Conservation (phyloP, 345 rosid genomes). For the Rhodamnia rubescens region DNA sequence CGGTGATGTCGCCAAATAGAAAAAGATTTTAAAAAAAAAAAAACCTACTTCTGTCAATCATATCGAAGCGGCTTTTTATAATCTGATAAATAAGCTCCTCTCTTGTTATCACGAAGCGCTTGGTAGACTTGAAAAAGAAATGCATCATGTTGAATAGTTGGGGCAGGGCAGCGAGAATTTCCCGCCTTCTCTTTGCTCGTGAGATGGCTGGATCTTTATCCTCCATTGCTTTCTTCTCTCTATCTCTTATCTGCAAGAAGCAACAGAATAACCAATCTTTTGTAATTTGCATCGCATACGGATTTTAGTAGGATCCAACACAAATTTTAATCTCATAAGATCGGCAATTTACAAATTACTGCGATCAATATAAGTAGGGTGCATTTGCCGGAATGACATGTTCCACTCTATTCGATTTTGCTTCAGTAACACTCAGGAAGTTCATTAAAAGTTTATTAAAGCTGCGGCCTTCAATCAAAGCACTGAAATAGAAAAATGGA, state of each 20-base stretch:
- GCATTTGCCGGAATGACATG: neutral
- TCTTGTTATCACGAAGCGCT: neutral
- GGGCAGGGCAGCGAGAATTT: conserved; percentile 1
- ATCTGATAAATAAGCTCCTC: conserved; percentile 6
- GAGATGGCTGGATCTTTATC: neutral
- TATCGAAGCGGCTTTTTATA: conserved; percentile 14
- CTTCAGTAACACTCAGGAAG: neutral
- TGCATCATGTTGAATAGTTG: conserved; percentile 3
- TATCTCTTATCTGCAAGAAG: neutral
- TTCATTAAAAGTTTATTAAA: no score
- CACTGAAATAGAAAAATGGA: neutral
- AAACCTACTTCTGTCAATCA: conserved; percentile 64
- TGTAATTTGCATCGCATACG: neutral
- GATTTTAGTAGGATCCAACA: neutral
- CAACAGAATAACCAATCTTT: neutral
- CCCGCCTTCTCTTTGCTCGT: conserved; percentile 2
- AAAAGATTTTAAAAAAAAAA: neutral
- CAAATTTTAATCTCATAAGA: neutral
- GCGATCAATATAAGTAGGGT: neutral
- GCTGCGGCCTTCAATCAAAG: neutral
- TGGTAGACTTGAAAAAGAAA: neutral
- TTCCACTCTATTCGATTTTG: neutral
- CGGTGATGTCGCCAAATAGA: neutral
- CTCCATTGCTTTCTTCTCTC: neutral
- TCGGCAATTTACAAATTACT: neutral